Percentiles rank a stretch among this genome's conserved stretches.
Conservation (phyloP, 768 basidiomycete genomes). For the Lactarius vividus region DNA sequence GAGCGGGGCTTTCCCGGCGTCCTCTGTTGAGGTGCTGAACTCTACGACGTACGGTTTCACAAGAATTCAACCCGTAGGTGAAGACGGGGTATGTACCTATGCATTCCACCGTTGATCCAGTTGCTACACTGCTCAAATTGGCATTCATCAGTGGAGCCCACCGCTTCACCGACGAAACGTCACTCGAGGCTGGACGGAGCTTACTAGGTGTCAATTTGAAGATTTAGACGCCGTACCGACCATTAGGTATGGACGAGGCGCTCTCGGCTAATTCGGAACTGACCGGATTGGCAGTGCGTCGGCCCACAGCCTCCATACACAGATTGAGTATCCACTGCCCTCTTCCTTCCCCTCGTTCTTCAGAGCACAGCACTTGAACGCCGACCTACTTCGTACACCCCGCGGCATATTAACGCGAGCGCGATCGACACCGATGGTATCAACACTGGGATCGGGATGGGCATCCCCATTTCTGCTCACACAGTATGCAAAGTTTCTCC, state of each 20-base stretch:
- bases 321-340: slow-evolving; percentile 55
- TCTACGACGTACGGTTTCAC: slow-evolving; percentile 44
- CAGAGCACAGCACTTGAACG: slow-evolving; percentile 24
- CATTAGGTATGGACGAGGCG: slow-evolving; percentile 38
- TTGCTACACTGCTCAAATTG: slow-evolving; percentile 2
- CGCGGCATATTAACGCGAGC: slow-evolving; percentile 13
- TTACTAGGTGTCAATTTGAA: slow-evolving; percentile 39
- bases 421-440: slow-evolving; percentile 20
- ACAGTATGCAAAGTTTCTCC: slow-evolving; percentile 51
- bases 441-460: slow-evolving; percentile 42
- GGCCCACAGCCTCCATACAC: slow-evolving; percentile 38
- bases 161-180: slow-evolving; percentile 50
- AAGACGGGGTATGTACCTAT: slow-evolving; percentile 17
- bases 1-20: slow-evolving; percentile 51
- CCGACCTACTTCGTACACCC: slow-evolving; percentile 15
- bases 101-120: background rate
- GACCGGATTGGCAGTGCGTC: background rate
- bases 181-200: slow-evolving; percentile 54
- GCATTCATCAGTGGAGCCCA: slow-evolving; percentile 19
- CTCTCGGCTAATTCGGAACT: background rate
- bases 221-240: slow-evolving; percentile 40
- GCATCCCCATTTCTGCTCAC: slow-evolving; percentile 43
- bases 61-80: slow-evolving; percentile 16
- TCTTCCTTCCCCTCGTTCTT: slow-evolving; percentile 57
- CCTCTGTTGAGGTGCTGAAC: slow-evolving; percentile 32